Evolutionary conservation across 108 stramenopile species (phyloP).

Genomic region (Nitzschia sp.): DNA sequence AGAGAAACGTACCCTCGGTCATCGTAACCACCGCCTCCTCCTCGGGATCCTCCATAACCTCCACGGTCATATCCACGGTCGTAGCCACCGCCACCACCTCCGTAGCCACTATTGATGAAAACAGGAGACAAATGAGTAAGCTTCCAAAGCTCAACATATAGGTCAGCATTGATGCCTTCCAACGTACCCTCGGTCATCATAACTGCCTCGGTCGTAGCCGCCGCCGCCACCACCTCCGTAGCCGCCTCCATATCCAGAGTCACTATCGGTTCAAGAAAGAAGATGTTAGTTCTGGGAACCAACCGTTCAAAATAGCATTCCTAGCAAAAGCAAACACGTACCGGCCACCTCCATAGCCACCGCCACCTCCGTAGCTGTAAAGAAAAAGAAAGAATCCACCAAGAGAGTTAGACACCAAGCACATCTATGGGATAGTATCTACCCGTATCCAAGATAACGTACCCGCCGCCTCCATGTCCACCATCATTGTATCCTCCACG

Average conservation of each 20-base stretch:
- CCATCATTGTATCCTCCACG: conserved; percentile 32
- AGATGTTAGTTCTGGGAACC: background rate
- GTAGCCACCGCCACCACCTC: conserved; percentile 29
- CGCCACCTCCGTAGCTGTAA: conserved; percentile 34
- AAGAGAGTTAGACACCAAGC: no score
- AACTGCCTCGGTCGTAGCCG: conserved; percentile 47
- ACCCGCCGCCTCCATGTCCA: conserved; percentile 32
- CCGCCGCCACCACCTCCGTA: conserved; percentile 42
- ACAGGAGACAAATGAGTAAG: background rate
- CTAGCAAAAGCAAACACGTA: background rate
- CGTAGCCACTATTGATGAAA: conserved; percentile 2
- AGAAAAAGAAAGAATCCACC: background rate
- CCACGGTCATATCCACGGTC: conserved; percentile 7
- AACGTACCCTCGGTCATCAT: conserved; percentile 39
- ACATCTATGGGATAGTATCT: no score
- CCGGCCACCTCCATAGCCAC: conserved; percentile 38
- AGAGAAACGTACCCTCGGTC: conserved; percentile 22
- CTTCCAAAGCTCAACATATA: background rate
- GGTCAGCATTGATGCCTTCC: conserved; percentile 19
- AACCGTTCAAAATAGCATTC: background rate
- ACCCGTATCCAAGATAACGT: no score
- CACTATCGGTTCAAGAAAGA: background rate
- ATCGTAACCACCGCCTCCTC: conserved; percentile 15
- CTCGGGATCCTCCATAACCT: conserved; percentile 15
- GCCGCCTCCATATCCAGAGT: conserved; percentile 50